phyloP scores from a whole-genome alignment of 106 monocot genomes.

The Hemerocallis citrina region DNA sequence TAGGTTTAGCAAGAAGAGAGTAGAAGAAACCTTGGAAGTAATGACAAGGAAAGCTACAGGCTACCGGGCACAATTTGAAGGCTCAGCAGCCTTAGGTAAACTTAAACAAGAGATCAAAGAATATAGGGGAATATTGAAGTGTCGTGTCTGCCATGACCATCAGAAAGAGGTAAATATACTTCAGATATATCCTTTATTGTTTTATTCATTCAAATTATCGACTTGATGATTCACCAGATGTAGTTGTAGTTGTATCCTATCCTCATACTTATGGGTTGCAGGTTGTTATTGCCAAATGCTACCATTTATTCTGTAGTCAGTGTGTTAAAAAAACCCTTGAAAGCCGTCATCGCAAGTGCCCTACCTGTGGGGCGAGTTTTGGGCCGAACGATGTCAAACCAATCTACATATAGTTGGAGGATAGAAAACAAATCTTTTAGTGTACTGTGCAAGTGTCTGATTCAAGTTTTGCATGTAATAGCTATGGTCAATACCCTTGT shows the following conservation, averaged over 20 bases:
- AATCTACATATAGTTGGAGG: slow-evolving; percentile 58
- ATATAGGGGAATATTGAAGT: slow-evolving; percentile 62
- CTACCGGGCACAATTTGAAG: slow-evolving; percentile 27
- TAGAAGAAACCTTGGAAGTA: slow-evolving; percentile 41
- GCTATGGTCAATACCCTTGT: slow-evolving; percentile 1
- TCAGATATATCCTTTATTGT: no score
- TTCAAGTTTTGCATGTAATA: not conserved
- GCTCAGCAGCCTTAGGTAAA: slow-evolving; percentile 33
- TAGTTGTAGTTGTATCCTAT: not conserved
- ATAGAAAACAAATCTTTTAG: not conserved
- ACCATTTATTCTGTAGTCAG: slow-evolving; percentile 79
- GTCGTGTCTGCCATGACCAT: slow-evolving; percentile 42
- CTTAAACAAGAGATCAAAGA: slow-evolving; percentile 53
- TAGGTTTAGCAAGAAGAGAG: slow-evolving; percentile 55
- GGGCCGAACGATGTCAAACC: slow-evolving; percentile 89
- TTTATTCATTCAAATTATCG: not conserved
- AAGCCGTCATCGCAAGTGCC: slow-evolving; percentile 79
- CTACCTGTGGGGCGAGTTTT: slow-evolving; percentile 59
- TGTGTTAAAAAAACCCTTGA: slow-evolving; percentile 61
- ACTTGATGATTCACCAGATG: not conserved
- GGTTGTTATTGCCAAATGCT: slow-evolving; percentile 98
- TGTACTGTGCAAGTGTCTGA: not conserved
- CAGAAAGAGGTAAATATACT: slow-evolving; percentile 46
- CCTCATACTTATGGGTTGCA: slow-evolving; percentile 12
- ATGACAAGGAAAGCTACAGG: slow-evolving; percentile 30